phyloP scores from a whole-genome alignment of 2,329 filamentous ascomycete genomes.

The Monosporascus sp. region DNA sequence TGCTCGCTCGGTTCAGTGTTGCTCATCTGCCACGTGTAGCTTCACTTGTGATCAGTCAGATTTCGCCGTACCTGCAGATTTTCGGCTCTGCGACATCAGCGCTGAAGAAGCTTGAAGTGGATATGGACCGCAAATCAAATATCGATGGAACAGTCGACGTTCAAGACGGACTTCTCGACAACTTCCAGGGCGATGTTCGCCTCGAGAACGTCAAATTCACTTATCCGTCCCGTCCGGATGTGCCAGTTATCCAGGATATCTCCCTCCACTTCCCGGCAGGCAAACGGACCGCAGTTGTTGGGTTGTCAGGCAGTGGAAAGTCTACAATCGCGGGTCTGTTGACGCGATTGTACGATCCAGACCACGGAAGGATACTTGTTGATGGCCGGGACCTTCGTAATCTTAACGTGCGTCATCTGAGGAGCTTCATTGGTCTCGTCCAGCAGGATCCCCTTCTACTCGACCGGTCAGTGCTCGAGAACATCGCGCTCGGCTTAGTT shows the following conservation, averaged over 20 bases:
- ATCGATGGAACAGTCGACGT: slow-evolving; percentile 40
- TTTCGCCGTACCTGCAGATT: slow-evolving; percentile 56
- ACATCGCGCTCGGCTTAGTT: slow-evolving; percentile 32
- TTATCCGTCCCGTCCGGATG: slow-evolving; percentile 32
- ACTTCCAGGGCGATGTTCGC: slow-evolving; percentile 32
- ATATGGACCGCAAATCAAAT: slow-evolving; percentile 43
- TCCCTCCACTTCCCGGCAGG: slow-evolving; percentile 29
- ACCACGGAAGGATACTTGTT: slow-evolving; percentile 39
- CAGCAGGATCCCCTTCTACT: slow-evolving; percentile 29
- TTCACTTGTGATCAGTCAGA: slow-evolving; percentile 53
- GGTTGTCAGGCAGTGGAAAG: slow-evolving; percentile 44
- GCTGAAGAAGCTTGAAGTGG: slow-evolving; percentile 48
- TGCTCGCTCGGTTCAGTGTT: slow-evolving; percentile 12
- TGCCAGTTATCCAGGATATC: slow-evolving; percentile 29
- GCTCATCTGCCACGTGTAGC: slow-evolving; percentile 35
- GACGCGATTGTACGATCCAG: slow-evolving; percentile 53
- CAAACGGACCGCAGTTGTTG: slow-evolving; percentile 43
- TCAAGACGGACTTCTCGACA: slow-evolving; percentile 40
- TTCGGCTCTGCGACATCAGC: slow-evolving; percentile 51
- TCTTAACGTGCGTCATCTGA: slow-evolving; percentile 38
- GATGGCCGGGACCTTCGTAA: slow-evolving; percentile 43
- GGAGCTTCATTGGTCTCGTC: slow-evolving; percentile 26
- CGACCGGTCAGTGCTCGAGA: slow-evolving; percentile 31
- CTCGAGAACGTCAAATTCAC: slow-evolving; percentile 32
- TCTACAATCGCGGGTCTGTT: slow-evolving; percentile 48